Evolutionary conservation across 352 stramenopile genomes (phyloP), one percentile per base, ranked within the genome.

Genomic region (Pythium chondricola): DNA sequence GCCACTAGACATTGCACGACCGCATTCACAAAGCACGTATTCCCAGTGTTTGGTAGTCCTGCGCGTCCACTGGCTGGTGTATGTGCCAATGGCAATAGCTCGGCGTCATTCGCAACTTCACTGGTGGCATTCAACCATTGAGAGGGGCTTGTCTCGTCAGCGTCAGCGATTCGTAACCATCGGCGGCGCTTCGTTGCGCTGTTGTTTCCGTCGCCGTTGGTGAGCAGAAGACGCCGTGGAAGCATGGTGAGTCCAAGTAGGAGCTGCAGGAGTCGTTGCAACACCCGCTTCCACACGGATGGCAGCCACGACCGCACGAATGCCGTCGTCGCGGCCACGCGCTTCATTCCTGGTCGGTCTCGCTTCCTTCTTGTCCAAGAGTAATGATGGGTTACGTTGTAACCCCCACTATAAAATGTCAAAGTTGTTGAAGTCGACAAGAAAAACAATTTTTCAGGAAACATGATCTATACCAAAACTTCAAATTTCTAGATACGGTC

Each of bases 1-100:
- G 56, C 56, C 0, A 56, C 58, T 5, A 91, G 58, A 51, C 76
- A 91, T 46, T 88, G 76, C 17, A 88, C 31, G 13, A 87, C 71
- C n/a, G 79, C 71, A 48, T 84, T 88, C 25, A 83, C 61, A 58
- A 90, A 90, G 64, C 79, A 91, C 42, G 71, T 71, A 37, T 91
- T 88, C 49, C 75, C 74, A 46, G 55, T 69, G 55, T 91, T 91
- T n/a, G 58, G 43, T 1, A 90, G 64, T 8, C 75, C 75, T 1
- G 52, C 48, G 35, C 67, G 64, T 21, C n/a, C 16, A 5, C 39
- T 49, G n/a, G 30, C 2, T 13, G 40, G 13, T 25, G 31, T 20
- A 14, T 27, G 16, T 3, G 40, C 27, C 11, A n/a, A 18, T 20
- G 16, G 16, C 16, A 8, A 10, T 31, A 27, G 18, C 26, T 29